Evolutionary conservation across 371 early-diverging fungal species (phyloP).

Genomic region (Homolaphlyctis polyrhiza): DNA sequence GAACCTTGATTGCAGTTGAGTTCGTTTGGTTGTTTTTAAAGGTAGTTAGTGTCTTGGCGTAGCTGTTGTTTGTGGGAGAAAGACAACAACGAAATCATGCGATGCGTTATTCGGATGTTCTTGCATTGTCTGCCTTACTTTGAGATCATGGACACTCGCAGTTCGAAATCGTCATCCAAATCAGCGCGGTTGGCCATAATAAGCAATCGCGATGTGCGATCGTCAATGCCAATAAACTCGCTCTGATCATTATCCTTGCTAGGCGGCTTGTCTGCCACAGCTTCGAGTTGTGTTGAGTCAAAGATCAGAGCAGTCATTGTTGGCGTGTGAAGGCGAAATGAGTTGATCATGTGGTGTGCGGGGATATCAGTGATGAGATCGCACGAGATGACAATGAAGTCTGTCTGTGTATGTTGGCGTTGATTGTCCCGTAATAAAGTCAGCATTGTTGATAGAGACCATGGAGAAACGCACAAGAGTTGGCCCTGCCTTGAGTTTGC

Average conservation of each 20-base stretch:
- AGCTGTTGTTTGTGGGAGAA: not conserved
- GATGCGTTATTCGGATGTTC: conserved; percentile 1
- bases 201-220: conserved; percentile 65
- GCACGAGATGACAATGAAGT: conserved; percentile 86
- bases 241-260: not conserved
- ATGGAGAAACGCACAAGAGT: not conserved
- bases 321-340: conserved; percentile 69
- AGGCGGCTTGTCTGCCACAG: conserved; percentile 8
- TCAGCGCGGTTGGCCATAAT: conserved; percentile 44
- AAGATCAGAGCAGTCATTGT: conserved; percentile 75
- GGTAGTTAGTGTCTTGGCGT: not conserved
- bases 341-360: conserved; percentile 75
- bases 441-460: conserved; percentile 2
- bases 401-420: too few relatives aligned
- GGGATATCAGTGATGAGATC: conserved; percentile 81
- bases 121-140: not conserved
- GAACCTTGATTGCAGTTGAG: conserved; percentile 52
- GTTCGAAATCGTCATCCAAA: conserved; percentile 55
- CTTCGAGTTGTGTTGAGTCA: conserved; percentile 54
- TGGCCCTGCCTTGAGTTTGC: conserved; percentile 74
- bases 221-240: conserved; percentile 74
- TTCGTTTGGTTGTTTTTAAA: too few relatives aligned
- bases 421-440: conserved; percentile 11
- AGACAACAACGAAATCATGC: not conserved
- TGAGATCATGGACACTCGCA: not conserved